phyloP scores from a whole-genome alignment of 495 filamentous ascomycete species.

The Talaromyces thailandensis region DNA sequence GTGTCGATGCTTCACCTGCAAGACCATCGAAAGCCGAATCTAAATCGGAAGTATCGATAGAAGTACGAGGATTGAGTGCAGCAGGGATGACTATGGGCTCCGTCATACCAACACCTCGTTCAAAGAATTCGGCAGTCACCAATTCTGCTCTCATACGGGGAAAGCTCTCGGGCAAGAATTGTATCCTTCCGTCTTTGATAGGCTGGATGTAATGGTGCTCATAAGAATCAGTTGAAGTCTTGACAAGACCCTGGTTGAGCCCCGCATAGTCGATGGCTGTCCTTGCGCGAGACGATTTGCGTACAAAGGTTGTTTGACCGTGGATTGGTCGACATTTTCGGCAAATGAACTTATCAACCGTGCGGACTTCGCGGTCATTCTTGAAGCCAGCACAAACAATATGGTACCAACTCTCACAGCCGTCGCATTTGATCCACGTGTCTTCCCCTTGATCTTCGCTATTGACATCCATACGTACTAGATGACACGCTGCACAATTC shows the following conservation, averaged over 20 bases:
- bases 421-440: slow-evolving; percentile 69
- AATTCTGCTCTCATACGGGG: slow-evolving; percentile 60
- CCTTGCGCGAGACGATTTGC: slow-evolving; percentile 56
- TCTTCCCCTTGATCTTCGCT: slow-evolving; percentile 41
- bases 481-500: slow-evolving; percentile 41
- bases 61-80: slow-evolving; percentile 49
- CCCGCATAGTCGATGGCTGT: slow-evolving; percentile 70
- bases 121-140: slow-evolving; percentile 58
- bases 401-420: slow-evolving; percentile 69
- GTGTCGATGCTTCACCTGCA: slow-evolving; percentile 25
- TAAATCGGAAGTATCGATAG: slow-evolving; percentile 12
- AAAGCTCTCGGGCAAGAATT: slow-evolving; percentile 54
- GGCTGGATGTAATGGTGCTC: slow-evolving; percentile 68
- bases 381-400: slow-evolving; percentile 66
- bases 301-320: slow-evolving; percentile 57
- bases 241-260: slow-evolving; percentile 63
- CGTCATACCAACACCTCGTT: slow-evolving; percentile 56
- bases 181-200: slow-evolving; percentile 58
- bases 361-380: slow-evolving; percentile 57
- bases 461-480: slow-evolving; percentile 36
- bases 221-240: slow-evolving; percentile 56
- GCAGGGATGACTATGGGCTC: slow-evolving; percentile 67
- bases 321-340: slow-evolving; percentile 46
- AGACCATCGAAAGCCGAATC: slow-evolving; percentile 22
- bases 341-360: slow-evolving; percentile 68